Conservation (phyloP, 495 filamentous ascomycete genomes). For the Tuber aestivum region DNA sequence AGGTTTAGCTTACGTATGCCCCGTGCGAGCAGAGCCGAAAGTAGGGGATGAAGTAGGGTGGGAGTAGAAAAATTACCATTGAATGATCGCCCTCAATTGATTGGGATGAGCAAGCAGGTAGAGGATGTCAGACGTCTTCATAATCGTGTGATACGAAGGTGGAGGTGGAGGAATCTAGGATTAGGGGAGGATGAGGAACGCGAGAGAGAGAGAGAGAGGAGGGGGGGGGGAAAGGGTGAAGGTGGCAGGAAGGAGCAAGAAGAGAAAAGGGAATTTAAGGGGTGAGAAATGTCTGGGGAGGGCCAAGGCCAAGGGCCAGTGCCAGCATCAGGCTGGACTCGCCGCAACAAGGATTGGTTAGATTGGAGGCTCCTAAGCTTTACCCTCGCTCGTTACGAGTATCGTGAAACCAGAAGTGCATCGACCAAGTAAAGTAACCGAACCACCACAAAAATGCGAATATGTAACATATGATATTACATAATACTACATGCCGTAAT, state of each 20-base stretch:
- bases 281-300: background rate
- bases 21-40: background rate
- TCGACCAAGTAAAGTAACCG: background rate
- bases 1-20: background rate
- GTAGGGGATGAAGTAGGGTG: background rate
- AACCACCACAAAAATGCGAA: background rate
- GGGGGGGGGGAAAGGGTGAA: constrained; percentile 33
- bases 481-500: no score
- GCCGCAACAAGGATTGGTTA: background rate
- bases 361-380: background rate
- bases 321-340: no score
- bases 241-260: constrained; percentile 13
- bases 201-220: background rate
- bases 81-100: constrained; percentile 76
- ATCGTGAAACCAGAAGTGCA: background rate
- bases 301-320: background rate
- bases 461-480: no score
- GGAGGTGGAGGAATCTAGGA: background rate
- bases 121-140: constrained; percentile 51
- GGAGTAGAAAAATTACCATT: constrained; percentile 62
- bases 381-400: background rate
- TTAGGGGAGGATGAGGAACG: background rate
- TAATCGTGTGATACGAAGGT: constrained; percentile 30
- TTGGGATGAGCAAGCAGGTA: constrained; percentile 74
- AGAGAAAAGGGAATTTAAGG: constrained; percentile 2